Base-by-base conservation (phyloP, 2,329 filamentous ascomycete genomes). In the Simplicillium sp. region DNA sequence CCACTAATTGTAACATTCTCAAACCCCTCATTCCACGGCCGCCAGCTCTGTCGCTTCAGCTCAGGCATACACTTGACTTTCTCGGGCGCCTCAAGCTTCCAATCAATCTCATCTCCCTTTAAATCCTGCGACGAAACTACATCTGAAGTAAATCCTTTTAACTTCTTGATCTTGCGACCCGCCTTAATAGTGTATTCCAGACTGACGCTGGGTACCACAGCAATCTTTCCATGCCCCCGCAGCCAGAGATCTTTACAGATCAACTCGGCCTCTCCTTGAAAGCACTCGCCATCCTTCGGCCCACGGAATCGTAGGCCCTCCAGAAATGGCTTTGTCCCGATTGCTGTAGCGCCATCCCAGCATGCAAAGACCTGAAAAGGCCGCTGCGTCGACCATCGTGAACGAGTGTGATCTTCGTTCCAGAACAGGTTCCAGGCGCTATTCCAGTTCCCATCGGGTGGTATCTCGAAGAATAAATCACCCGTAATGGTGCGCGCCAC, bases 361-460 rank as follows among this genome's bases (percentile, higher is more conserved):
- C 77, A 80, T 1, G 73, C 54, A 44, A 75, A 80, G 0, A 78
- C 75, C 51, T 79, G 77, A 44, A 79, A 71, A 1, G 76, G 73
- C n/a, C 57, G 54, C 17, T 59, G 53, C 0, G 45, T 44, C 1
- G 45, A 35, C 39, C 64, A 66, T 3, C 65, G 55, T 2, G 44
- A 35, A 7, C 48, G 55, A 2, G 66, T 54, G 0, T 51, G 52
- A 0, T 54, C 50, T 18, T 73, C 61, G 47, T 72, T 71, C 64
- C 67, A 72, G 48, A 80, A 78, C 3, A 77, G 55, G 39, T 73
- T 63, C 61, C 65, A 65, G 0, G 68, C 65, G 11, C 51, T 57
- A 25, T 69, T 49, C 71, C 71, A 77, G 45, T 55, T 68, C 1
- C 68, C 70, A 34, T 70, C 65, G 2, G 60, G 44, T 0, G 70